Evolutionary conservation across 192 early-diverging fungal species (phyloP).

Genomic region (Podila minutissima): DNA sequence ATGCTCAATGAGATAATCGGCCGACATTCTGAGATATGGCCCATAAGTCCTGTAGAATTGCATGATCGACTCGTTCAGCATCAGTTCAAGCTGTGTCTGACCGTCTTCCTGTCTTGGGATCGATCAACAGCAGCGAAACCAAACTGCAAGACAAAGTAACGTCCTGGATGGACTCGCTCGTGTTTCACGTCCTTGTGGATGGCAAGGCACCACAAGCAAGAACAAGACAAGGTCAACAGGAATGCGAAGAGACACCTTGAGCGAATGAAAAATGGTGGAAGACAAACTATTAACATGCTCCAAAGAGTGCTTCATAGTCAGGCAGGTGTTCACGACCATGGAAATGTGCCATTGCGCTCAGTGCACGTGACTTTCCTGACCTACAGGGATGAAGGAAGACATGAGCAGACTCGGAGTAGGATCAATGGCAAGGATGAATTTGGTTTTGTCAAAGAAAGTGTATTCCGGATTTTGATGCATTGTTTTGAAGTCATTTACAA

Average conservation of each 20-base stretch:
- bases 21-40: constrained; percentile 28
- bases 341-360: constrained; percentile 48
- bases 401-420: constrained; percentile 18
- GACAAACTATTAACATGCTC: constrained; percentile 22
- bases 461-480: constrained; percentile 25
- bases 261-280: constrained; percentile 14
- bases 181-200: constrained; percentile 38
- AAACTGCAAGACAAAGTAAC: constrained; percentile 30
- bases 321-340: constrained; percentile 49
- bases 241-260: constrained; percentile 10
- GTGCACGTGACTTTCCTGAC: constrained; percentile 44
- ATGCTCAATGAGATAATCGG: constrained; percentile 19
- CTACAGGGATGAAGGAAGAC: constrained; percentile 46
- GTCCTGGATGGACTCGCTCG: constrained; percentile 6
- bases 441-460: constrained; percentile 48
- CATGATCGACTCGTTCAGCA: constrained; percentile 42
- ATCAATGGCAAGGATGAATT: constrained; percentile 37
- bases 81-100: constrained; percentile 21
- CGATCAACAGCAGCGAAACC: constrained; percentile 30
- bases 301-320: constrained; percentile 36
- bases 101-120: constrained; percentile 8
- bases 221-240: constrained; percentile 16
- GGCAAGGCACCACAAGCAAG: constrained; percentile 29
- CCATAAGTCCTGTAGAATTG: constrained; percentile 41
- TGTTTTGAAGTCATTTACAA: constrained; percentile 22